These are phyloP conservation scores for Aspergillus bombycis DNA, from an alignment of 2,329 filamentous ascomycete species.

Conservation along the genomic window DNA sequence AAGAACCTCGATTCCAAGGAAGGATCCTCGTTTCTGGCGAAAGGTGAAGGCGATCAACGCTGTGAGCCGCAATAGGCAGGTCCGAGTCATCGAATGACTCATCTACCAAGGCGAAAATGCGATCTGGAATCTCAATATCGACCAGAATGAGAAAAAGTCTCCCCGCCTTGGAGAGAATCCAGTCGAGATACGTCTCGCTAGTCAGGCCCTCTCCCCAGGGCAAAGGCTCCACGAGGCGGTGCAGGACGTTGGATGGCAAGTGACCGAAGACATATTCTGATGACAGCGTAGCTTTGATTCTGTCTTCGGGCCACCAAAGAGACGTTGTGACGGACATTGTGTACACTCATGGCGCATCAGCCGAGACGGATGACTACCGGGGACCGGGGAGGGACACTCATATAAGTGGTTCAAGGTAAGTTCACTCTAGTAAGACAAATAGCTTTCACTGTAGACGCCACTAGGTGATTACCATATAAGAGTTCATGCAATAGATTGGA, in stretches of 20 bases:
- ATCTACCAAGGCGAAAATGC: constrained; percentile 64
- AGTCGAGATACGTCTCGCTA: constrained; percentile 61
- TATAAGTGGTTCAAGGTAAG: constrained; percentile 12
- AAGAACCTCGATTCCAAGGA: constrained; percentile 61
- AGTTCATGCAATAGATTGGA: constrained; percentile 4
- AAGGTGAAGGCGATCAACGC: constrained; percentile 57
- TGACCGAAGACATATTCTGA: constrained; percentile 44
- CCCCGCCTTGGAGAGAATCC: constrained; percentile 62
- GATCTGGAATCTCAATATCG: constrained; percentile 64
- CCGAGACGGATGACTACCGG: constrained; percentile 3
- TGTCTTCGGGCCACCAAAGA: constrained; percentile 51
- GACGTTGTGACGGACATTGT: constrained; percentile 37
- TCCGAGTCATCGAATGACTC: constrained; percentile 65
- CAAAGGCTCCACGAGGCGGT: constrained; percentile 41
- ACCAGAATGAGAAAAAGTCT: constrained; percentile 63
- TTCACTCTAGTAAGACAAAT: not conserved
- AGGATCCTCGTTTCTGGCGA: constrained; percentile 50
- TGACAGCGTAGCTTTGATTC: constrained; percentile 47
- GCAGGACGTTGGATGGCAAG: constrained; percentile 39
- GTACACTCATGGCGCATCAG: constrained; percentile 20
- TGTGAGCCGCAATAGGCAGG: constrained; percentile 59
- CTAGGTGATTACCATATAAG: constrained; percentile 9
- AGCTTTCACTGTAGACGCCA: constrained; percentile 1
- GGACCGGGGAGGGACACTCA: constrained; percentile 5
- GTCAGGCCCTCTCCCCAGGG: constrained; percentile 50